Base-by-base conservation (phyloP, 805 yeast species). In the Zygoascus tannicola region DNA sequence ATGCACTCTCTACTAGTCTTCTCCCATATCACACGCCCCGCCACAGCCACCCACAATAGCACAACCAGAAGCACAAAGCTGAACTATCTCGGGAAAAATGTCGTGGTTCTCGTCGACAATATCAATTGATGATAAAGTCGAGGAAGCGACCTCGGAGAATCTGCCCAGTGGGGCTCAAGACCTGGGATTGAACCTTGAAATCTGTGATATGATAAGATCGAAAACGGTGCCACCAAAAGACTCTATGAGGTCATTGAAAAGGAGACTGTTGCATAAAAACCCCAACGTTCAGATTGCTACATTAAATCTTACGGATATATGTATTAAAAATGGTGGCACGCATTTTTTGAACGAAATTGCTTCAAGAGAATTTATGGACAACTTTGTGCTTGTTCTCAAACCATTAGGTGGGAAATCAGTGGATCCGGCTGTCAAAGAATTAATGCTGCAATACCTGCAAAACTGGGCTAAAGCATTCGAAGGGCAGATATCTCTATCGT, bases 81-180 rank as follows among this genome's bases (percentile, higher is more conserved):
- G n/a, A n/a, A n/a, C n/a, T n/a, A n/a, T n/a, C n/a, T n/a, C n/a
- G n/a, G n/a, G n/a, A 10, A 43, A 26, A 10, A 53, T 55, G 66
- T 58, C 65, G 36, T 66, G 70, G 70, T 64, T 59, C 47, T 53
- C 63, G 23, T 50, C 56, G 7, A 51, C 58, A 21, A 47, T 55
- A 10, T 64, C 68, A 20, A 53, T 84, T 33, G 92, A 82, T 52
- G 70, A 67, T 39, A 75, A 80, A 52, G 77, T 88, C 32, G 75
- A 73, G 44, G 76, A 73, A 50, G 94, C 95, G 15, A 85, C 96
- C 1, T 80, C 88, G 32, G 95, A 86, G 60, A 68, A 84, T n/a
- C 81, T 88, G 38, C 97, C 97, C 4, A 78, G 81, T 56, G 97
- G 97, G 2, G 96, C 88, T 56, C 71, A 83, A 38, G 95, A 88